Evolutionary conservation across 345 rosid genomes (phyloP).

Genomic region (Sonneratia alba): DNA sequence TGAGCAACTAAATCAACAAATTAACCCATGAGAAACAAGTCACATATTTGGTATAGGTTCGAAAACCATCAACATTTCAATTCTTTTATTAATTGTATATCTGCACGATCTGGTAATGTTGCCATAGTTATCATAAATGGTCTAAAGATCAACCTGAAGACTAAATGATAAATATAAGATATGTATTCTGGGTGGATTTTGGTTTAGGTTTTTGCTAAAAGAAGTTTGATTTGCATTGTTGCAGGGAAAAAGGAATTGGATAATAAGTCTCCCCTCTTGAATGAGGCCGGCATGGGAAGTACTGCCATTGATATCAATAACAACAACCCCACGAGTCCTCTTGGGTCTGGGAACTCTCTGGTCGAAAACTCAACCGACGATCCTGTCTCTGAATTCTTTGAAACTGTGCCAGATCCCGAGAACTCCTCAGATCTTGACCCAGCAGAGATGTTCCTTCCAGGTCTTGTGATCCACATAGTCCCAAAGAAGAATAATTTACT

Average conservation of each 20-base stretch:
- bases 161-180: not conserved
- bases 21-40: not conserved
- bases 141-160: not conserved
- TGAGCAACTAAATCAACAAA: no score
- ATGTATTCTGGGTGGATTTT: not conserved
- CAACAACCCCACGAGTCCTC: slow-evolving; percentile 20
- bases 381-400: slow-evolving; percentile 56
- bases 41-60: not conserved
- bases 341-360: slow-evolving; percentile 6
- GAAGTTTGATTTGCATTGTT: not conserved
- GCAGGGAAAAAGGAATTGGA: slow-evolving; percentile 7
- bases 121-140: not conserved
- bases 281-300: slow-evolving; percentile 4
- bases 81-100: no score
- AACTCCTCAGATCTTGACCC: slow-evolving; percentile 26
- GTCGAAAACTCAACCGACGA: slow-evolving; percentile 21
- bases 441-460: slow-evolving; percentile 69
- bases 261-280: slow-evolving; percentile 14
- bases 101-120: not conserved
- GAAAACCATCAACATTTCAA: no score
- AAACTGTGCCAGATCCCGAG: slow-evolving; percentile 35
- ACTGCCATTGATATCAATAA: slow-evolving; percentile 11
- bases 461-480: slow-evolving; percentile 65
- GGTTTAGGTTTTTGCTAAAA: not conserved
- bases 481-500: slow-evolving; percentile 26